phyloP scores from a whole-genome alignment of 768 basidiomycete genomes.

The Podaxis rugospora region DNA sequence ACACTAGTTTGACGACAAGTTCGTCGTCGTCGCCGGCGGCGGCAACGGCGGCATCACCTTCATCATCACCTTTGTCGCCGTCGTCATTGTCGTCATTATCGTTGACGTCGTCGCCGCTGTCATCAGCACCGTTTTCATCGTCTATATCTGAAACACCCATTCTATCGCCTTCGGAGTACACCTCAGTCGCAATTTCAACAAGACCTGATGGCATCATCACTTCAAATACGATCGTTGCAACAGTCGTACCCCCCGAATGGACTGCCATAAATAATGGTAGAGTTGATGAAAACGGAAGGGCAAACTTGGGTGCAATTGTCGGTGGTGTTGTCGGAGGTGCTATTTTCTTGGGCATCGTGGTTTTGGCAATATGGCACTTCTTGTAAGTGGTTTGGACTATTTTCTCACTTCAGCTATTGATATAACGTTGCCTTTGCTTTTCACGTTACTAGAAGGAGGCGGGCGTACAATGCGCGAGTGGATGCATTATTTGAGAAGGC shows the following conservation, averaged over 20 bases:
- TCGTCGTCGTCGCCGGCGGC: neutral
- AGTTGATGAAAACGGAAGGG: neutral
- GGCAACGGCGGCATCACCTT: neutral
- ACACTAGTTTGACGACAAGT: neutral
- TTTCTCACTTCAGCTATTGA: neutral
- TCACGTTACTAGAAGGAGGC: neutral
- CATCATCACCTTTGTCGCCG: neutral
- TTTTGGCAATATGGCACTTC: conserved; percentile 6
- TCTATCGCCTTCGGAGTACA: neutral
- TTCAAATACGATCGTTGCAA: neutral
- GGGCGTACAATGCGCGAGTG: neutral
- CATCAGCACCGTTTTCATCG: neutral
- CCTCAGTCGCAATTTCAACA: neutral
- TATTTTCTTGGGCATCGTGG: conserved; percentile 1
- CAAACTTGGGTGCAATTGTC: conserved; percentile 2
- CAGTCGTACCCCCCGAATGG: neutral
- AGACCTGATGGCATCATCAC: neutral
- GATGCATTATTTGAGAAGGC: neutral
- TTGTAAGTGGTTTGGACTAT: conserved; percentile 3
- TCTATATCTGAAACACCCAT: neutral
- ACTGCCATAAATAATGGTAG: neutral
- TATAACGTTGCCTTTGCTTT: neutral
- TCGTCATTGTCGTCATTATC: neutral
- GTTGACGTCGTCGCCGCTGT: neutral
- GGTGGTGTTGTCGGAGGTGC: conserved; percentile 11